Percentiles rank a stretch among this genome's conserved stretches.
Evolutionary conservation across 768 basidiomycete genomes (phyloP).

Genomic region (Favolaschia claudopus): DNA sequence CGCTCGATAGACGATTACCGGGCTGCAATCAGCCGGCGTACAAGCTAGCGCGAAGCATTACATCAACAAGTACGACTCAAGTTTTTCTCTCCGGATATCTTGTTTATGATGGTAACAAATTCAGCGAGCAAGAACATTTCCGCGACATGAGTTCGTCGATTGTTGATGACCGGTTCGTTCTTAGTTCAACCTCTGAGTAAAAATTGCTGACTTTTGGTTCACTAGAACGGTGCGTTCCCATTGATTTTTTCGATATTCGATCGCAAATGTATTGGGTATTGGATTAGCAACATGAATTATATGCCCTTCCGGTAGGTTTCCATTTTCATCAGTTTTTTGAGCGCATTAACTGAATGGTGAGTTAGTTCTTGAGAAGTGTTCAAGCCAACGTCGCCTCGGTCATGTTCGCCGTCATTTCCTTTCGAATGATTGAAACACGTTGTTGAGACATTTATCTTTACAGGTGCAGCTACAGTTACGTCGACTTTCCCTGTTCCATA

Average conservation of each 20-base stretch:
- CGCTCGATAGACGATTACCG: constrained; percentile 48
- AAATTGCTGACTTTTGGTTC: no score
- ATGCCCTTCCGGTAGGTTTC: constrained; percentile 54
- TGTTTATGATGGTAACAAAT: neutral
- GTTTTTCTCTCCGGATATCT: neutral
- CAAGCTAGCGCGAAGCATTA: constrained; percentile 55
- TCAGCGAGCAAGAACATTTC: constrained; percentile 55
- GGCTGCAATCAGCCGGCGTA: constrained; percentile 61
- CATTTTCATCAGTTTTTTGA: neutral
- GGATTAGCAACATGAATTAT: constrained; percentile 65
- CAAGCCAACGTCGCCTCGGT: constrained; percentile 22
- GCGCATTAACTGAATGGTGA: neutral
- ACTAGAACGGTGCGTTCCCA: constrained; percentile 41
- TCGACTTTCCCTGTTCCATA: neutral
- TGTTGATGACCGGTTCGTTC: constrained; percentile 50
- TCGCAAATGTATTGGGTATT: no score
- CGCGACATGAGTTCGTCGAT: constrained; percentile 48
- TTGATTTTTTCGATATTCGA: neutral
- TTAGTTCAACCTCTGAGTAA: neutral
- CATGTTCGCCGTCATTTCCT: neutral
- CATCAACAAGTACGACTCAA: constrained; percentile 44
- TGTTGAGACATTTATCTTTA: neutral
- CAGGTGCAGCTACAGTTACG: constrained; percentile 29
- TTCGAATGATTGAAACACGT: neutral
- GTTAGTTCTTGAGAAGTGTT: constrained; percentile 25